Evolutionary conservation across 495 filamentous ascomycete species (phyloP).

Genomic region (Xylaria telfairii): DNA sequence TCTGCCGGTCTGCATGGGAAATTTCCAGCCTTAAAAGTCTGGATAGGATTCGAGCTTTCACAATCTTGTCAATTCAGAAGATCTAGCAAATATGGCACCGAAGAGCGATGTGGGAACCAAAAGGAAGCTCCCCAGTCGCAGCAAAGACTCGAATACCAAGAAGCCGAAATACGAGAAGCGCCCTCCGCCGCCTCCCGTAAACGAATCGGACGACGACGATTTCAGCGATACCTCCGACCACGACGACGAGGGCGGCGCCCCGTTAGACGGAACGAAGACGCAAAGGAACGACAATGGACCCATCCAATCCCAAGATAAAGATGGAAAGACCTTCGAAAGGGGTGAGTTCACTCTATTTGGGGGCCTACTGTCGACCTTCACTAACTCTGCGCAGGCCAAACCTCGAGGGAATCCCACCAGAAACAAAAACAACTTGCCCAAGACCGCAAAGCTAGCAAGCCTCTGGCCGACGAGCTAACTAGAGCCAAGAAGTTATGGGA

Average conservation of each 20-base stretch:
- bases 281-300: constrained; percentile 29
- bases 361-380: neutral
- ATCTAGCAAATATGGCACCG: constrained; percentile 36
- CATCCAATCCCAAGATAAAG: constrained; percentile 11
- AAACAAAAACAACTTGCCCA: constrained; percentile 89
- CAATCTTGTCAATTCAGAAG: constrained; percentile 4
- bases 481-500: constrained; percentile 98
- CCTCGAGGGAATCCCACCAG: constrained; percentile 83
- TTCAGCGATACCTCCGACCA: constrained; percentile 44
- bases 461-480: constrained; percentile 85
- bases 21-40: constrained; percentile 23
- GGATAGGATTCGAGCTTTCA: neutral
- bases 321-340: constrained; percentile 40
- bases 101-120: constrained; percentile 41
- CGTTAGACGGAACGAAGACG: constrained; percentile 22
- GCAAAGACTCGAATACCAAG: constrained; percentile 49
- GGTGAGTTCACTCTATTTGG: constrained; percentile 31
- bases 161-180: constrained; percentile 54
- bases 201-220: constrained; percentile 42
- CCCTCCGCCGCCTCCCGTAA: constrained; percentile 31
- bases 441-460: constrained; percentile 91
- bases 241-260: constrained; percentile 44
- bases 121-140: constrained; percentile 47
- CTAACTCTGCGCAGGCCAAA: constrained; percentile 41
- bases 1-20: constrained; percentile 23